Base-by-base conservation (phyloP, 805 yeast species). In the Zygoascus flipseniorum region DNA sequence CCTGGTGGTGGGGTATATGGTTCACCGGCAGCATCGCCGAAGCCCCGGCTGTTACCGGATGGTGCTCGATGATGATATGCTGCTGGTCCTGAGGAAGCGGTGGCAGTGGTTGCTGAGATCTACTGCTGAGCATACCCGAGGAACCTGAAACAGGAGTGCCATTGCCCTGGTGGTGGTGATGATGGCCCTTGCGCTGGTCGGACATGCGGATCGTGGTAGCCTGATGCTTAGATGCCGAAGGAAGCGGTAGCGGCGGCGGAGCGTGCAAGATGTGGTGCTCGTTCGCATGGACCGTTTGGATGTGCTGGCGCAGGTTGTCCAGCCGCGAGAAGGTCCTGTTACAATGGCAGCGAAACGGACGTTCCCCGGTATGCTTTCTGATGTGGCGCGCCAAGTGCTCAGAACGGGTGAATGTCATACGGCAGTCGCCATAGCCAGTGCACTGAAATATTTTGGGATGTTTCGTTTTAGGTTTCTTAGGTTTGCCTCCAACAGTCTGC, bases 381-480 rank as follows among this genome's bases (percentile, higher is more conserved):
- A 90, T 85, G 71, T 89, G 97, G 55, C 97, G 76, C 1, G 96
- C 96, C 60, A 89, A 76, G 69, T 90, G 97, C 66, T 90, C 97
- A 8, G 93, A 84, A 49, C 97, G 75, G 2, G 96, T 86, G 69
- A 89, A 89, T 6, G 90, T 78, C 96, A 90, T 89, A 53, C 73
- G 74, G 69, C 97, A 89, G 59, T 85, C 89, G 19, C 88, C 88
- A 65, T 78, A 90, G 2, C 96, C 96, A 0, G 85, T 73, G 69
- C 97, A 89, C 64, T 82, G 89, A 69, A 89, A 89, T 20, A 86
- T 78, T 56, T 73, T 72, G 10, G 73, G 71, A 55, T 68, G 60
- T 60, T 65, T 66, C 32, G 68, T 55, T 47, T 61, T 60, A 11
- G 65, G 42, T 31, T 28, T 28, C 41, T 46, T 46, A 23, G 49